A percentile compares a stretch with the other conserved stretches of the same genome.
These are phyloP conservation scores for Podospora didyma DNA, from an alignment of 495 filamentous ascomycete genomes.

Conservation along the genomic window DNA sequence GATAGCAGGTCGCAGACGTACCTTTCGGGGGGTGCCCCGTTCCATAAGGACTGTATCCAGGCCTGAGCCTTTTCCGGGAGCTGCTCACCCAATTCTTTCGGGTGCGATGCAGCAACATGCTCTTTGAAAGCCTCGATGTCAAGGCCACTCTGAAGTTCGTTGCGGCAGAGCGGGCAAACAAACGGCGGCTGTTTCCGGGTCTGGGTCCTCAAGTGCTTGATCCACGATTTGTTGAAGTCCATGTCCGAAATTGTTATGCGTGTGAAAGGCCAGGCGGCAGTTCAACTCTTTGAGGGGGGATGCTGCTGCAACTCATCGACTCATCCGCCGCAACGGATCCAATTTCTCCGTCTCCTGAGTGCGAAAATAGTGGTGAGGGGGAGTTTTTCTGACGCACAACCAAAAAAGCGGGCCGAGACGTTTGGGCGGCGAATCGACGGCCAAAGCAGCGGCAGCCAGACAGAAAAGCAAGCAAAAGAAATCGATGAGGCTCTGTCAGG, in stretches of 20 bases:
- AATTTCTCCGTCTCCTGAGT: not conserved
- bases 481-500: too few relatives aligned
- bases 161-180: not conserved
- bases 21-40: not conserved
- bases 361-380: not conserved
- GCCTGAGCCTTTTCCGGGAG: conserved; percentile 5
- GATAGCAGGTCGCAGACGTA: not conserved
- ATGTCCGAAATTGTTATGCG: not conserved
- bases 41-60: conserved; percentile 1
- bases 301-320: not conserved
- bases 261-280: not conserved
- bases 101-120: not conserved
- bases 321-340: not conserved
- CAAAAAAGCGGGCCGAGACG: not conserved
- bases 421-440: not conserved
- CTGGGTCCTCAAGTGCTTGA: not conserved
- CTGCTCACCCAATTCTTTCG: not conserved
- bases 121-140: conserved; percentile 3
- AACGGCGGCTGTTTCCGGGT: not conserved
- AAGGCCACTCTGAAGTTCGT: not conserved
- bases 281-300: not conserved
- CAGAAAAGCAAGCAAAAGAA: not conserved
- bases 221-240: conserved; percentile 5
- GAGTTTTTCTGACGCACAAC: not conserved
- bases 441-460: too few relatives aligned